Percentiles rank a stretch among this genome's conserved stretches.
These are phyloP conservation scores for Mollisiaceae sp. DNA, from an alignment of 2,329 filamentous ascomycete species.

Conservation along the genomic window DNA sequence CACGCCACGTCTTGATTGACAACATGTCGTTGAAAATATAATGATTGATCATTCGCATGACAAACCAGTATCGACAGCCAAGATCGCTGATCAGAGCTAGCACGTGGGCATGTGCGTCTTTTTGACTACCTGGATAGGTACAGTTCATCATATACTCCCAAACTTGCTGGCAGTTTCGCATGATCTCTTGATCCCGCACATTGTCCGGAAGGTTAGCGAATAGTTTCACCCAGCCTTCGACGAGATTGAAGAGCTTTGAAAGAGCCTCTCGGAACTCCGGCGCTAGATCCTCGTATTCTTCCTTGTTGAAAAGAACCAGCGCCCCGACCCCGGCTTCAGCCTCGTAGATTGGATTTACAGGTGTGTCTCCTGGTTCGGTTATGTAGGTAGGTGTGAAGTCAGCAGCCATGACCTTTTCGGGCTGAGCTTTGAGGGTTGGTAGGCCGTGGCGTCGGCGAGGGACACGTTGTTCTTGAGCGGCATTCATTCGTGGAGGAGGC, in stretches of 20 bases:
- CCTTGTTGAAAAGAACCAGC: neutral
- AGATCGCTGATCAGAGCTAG: conserved; percentile 43
- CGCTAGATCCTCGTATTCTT: conserved; percentile 1
- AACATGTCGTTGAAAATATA: conserved; percentile 47
- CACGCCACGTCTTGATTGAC: conserved; percentile 43
- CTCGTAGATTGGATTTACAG: neutral
- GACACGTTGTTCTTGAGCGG: neutral
- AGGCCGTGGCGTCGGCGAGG: neutral
- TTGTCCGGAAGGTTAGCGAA: conserved; percentile 35
- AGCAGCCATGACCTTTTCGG: neutral
- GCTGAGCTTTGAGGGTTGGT: neutral
- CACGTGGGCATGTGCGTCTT: conserved; percentile 44
- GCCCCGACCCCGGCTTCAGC: neutral
- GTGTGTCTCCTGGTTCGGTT: neutral
- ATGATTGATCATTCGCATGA: conserved; percentile 47
- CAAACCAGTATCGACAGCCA: conserved; percentile 43
- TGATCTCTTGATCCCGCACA: conserved; percentile 32
- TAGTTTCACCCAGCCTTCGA: conserved; percentile 40
- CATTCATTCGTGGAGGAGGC: neutral
- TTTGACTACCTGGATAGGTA: conserved; percentile 36
- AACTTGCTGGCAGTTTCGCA: conserved; percentile 35
- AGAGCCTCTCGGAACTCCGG: conserved; percentile 28
- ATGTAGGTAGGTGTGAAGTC: neutral
- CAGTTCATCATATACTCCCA: conserved; percentile 47
- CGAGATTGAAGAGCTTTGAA: conserved; percentile 28